These are phyloP conservation scores for Anacardium occidentale DNA, from an alignment of 345 rosid species.

Conservation along the genomic window DNA sequence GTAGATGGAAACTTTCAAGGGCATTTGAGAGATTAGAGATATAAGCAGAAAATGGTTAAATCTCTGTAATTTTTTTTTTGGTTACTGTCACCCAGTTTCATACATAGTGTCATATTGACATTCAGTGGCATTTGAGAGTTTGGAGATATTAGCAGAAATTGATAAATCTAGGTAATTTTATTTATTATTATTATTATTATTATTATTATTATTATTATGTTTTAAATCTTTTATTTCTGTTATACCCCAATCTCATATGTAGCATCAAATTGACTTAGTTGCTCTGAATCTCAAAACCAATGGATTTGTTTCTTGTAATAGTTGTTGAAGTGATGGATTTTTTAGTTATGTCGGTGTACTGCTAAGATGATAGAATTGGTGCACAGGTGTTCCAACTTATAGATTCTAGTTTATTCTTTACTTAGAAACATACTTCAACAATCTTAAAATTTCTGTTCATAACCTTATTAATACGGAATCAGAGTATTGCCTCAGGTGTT, in stretches of 20 bases:
- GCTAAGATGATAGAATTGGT: neutral
- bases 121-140: neutral
- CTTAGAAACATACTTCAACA: neutral
- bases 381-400: neutral
- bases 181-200: no score
- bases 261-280: neutral
- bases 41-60: neutral
- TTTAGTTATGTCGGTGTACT: neutral
- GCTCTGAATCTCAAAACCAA: neutral
- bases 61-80: no score
- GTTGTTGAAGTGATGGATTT: neutral
- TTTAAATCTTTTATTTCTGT: no score
- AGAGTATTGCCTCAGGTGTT: neutral
- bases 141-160: neutral
- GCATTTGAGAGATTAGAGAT: neutral
- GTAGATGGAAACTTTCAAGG: neutral
- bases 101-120: neutral
- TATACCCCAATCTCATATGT: neutral
- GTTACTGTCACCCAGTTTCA: neutral
- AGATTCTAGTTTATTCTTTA: neutral
- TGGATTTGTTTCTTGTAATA: no score
- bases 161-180: neutral
- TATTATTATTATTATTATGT: no score
- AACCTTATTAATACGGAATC: neutral
- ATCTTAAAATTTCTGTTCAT: neutral